Conservation (phyloP, 352 stramenopile genomes). For the Globisporangium sylvaticum region DNA sequence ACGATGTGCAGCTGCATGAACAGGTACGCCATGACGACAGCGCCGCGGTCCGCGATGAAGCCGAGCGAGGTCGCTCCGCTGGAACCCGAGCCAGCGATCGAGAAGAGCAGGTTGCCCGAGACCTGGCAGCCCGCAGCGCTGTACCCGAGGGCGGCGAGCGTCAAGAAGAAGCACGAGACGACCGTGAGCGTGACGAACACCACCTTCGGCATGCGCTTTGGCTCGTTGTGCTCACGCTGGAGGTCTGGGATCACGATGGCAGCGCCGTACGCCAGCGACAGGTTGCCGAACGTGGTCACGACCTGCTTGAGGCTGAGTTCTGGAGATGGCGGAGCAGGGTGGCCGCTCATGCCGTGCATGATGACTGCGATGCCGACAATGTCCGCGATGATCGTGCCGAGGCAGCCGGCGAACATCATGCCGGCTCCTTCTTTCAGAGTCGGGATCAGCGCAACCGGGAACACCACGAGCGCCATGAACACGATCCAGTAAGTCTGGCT, state of each 20-base stretch:
- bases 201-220: slow-evolving; percentile 42
- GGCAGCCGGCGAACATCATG: slow-evolving; percentile 30
- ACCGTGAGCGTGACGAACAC: slow-evolving; percentile 35
- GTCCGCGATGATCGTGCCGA: slow-evolving; percentile 44
- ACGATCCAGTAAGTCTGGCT: slow-evolving; percentile 40
- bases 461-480: slow-evolving; percentile 34
- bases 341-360: slow-evolving; percentile 28
- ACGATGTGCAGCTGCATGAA: slow-evolving; percentile 58
- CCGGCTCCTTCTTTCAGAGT: slow-evolving; percentile 41
- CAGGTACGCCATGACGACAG: slow-evolving; percentile 36
- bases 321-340: slow-evolving; percentile 27
- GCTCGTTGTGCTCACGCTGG: slow-evolving; percentile 42
- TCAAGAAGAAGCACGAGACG: slow-evolving; percentile 39
- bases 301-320: slow-evolving; percentile 39
- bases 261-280: slow-evolving; percentile 49
- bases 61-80: slow-evolving; percentile 25
- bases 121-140: slow-evolving; percentile 37
- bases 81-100: slow-evolving; percentile 27
- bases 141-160: slow-evolving; percentile 31
- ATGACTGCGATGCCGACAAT: slow-evolving; percentile 32
- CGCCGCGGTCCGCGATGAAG: slow-evolving; percentile 31
- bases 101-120: slow-evolving; percentile 47
- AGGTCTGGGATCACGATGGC: slow-evolving; percentile 46
- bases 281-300: slow-evolving; percentile 41
- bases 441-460: slow-evolving; percentile 35